Conservation (phyloP, 2,329 filamentous ascomycete genomes). For the Ceratocystis cubensis region DNA sequence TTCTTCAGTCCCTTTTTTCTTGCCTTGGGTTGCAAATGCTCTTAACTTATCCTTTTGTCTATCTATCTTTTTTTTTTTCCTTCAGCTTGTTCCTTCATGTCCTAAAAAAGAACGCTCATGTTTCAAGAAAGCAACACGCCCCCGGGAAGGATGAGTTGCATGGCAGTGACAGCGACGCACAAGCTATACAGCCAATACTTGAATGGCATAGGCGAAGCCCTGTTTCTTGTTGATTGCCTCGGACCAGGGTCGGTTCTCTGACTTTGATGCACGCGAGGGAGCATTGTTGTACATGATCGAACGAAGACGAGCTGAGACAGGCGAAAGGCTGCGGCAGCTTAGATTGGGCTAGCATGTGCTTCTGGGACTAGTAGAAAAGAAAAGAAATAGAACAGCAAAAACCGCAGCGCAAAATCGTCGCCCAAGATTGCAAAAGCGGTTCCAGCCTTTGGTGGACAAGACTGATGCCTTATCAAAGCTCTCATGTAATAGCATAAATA, state of each 20-base stretch:
- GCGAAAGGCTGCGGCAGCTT: not conserved
- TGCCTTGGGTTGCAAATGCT: too few relatives aligned
- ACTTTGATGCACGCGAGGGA: not conserved
- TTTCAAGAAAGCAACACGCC: not conserved
- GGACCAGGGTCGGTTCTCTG: not conserved
- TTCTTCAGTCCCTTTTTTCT: not conserved
- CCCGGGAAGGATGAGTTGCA: conserved; percentile 4
- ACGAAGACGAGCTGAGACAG: too few relatives aligned
- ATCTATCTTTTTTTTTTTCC: not conserved
- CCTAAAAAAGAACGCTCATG: conserved; percentile 13
- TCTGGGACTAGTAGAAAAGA: not conserved
- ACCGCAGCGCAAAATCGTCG: too few relatives aligned
- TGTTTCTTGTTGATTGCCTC: not conserved
- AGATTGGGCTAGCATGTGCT: too few relatives aligned
- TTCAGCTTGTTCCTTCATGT: conserved; percentile 7
- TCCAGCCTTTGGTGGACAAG: too few relatives aligned
- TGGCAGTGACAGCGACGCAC: conserved; percentile 17
- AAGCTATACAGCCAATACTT: conserved; percentile 9
- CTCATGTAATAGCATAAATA: too few relatives aligned
- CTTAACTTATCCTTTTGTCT: not conserved
- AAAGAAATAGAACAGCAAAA: not conserved
- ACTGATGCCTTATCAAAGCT: too few relatives aligned
- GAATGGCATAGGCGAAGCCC: not conserved
- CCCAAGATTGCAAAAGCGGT: too few relatives aligned
- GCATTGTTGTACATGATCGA: not conserved